Percentiles rank a stretch among this genome's conserved stretches.
Conservation (phyloP, 2,329 filamentous ascomycete species). For the Neospermospora avenae region DNA sequence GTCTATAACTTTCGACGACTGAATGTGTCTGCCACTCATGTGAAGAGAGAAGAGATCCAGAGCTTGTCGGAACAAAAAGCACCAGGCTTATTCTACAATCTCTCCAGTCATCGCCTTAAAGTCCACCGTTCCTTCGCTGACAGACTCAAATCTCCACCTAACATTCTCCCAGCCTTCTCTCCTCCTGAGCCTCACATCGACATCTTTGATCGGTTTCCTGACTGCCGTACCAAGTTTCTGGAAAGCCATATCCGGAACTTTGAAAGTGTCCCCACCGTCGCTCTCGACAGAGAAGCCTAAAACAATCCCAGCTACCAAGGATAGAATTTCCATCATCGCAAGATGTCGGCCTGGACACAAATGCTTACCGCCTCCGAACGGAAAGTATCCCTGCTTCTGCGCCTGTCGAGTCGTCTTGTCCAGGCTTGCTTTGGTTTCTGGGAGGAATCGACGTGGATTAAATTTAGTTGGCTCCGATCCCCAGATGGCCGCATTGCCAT, state of each 20-base stretch:
- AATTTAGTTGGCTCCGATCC: constrained; percentile 42
- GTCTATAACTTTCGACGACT: too few species aligned
- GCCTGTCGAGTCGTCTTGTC: constrained; percentile 19
- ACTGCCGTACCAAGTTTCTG: constrained; percentile 28
- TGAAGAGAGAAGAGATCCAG: too few species aligned
- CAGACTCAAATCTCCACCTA: constrained; percentile 25
- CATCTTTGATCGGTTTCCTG: constrained; percentile 28
- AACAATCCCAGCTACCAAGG: constrained; percentile 35
- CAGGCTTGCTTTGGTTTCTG: constrained; percentile 19
- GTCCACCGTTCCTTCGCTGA: constrained; percentile 12
- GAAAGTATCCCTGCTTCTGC: constrained; percentile 35
- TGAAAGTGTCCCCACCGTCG: not conserved
- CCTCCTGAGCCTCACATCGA: constrained; percentile 20
- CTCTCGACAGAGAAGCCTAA: constrained; percentile 30
- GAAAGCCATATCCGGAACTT: constrained; percentile 19
- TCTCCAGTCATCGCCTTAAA: constrained; percentile 10
- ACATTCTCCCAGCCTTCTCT: constrained; percentile 27
- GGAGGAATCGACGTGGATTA: constrained; percentile 42
- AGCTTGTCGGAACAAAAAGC: not conserved
- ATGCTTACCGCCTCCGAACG: constrained; percentile 41
- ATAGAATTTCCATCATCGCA: constrained; percentile 39
- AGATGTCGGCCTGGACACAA: constrained; percentile 41
- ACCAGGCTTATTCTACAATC: not conserved
- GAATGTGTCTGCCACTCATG: too few species aligned
- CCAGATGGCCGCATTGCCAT: constrained; percentile 42